Evolutionary conservation across 208 protist species (phyloP), one percentile per base, ranked within the genome.

Genomic region (Trichomonas vaginalis): DNA sequence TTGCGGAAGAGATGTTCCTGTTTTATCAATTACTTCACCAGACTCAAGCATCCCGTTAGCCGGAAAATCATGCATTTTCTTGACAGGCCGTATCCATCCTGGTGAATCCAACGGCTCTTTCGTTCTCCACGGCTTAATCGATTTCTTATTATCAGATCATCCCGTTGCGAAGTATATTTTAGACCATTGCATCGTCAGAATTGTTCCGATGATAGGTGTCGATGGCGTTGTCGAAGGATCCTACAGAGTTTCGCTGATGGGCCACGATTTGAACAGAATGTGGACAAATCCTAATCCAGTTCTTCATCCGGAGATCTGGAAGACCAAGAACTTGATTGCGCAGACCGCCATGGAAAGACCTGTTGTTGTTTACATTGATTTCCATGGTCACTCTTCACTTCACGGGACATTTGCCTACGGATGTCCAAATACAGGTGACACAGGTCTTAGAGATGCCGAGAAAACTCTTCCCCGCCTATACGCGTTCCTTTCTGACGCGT

Each of bases 191-290:
- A 90, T 90, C 48, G 10, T 90, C 21, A 46, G 42, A 48, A 48
- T 46, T 48, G 82, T 99, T 23, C 99, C 99, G 1, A 99, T 99
- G 98, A 96, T 99, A 9, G 99, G 99, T 96, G 98, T 98, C 10
- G 99, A 99, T 96, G 99, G 99, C 45, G 98, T 99, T 32, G 98
- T 99, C 56, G 97, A 98, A 96, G 99, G 99, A 95, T 99, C 99
- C 97, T 98, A 99, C 96, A 97, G 99, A 83, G 99, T 98, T 96
- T 98, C 98, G 61, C 96, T 99, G 10, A 96, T 97, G 21, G 98
- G 98, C 12, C 95, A 97, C 46, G 99, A 99, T 97, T 97, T 99
- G 23, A 99, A 99, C 96, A 97, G 99, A 9, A 97, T 98, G 96
- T 99, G 98, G 97, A 61, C 27, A 0, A 62, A 96, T 42, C 96